Evolutionary conservation across 2,329 filamentous ascomycete species (phyloP).

Genomic region (Tricladium varicosporioides): DNA sequence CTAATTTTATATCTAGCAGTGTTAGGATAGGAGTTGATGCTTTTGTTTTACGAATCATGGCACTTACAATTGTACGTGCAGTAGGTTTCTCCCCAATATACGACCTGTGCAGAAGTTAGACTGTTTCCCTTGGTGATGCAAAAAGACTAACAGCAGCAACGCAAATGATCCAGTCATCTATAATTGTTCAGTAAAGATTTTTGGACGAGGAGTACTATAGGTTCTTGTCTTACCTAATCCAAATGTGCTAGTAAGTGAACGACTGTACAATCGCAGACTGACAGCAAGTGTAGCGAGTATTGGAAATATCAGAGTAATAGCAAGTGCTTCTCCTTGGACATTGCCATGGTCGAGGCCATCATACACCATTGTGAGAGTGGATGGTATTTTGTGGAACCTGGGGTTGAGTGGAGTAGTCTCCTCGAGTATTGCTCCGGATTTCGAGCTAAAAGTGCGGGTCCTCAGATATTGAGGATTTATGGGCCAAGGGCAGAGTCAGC

Average conservation of each 20-base stretch:
- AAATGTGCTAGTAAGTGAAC: slow-evolving; percentile 1
- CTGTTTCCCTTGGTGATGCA: too few relatives aligned
- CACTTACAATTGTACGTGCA: not conserved
- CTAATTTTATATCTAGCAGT: not conserved
- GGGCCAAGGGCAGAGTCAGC: too few relatives aligned
- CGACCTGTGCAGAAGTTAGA: too few relatives aligned
- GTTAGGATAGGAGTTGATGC: not conserved
- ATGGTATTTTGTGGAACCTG: too few relatives aligned
- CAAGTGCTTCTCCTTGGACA: not conserved
- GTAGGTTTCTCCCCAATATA: slow-evolving; percentile 3
- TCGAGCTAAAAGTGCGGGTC: too few relatives aligned
- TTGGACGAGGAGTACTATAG: not conserved
- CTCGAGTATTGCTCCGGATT: too few relatives aligned
- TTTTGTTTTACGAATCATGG: not conserved
- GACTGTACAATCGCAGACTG: not conserved
- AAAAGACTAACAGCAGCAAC: not conserved
- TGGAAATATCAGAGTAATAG: not conserved
- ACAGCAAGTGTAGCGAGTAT: slow-evolving; percentile 1
- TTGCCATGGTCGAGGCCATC: not conserved
- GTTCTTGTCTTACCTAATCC: not conserved
- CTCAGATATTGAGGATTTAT: too few relatives aligned
- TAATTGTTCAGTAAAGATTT: not conserved
- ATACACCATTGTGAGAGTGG: not conserved
- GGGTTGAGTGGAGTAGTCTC: too few relatives aligned
- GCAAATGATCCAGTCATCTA: not conserved